Base-by-base conservation (phyloP, 257 asterid species). In the Fraxinus americana region DNA sequence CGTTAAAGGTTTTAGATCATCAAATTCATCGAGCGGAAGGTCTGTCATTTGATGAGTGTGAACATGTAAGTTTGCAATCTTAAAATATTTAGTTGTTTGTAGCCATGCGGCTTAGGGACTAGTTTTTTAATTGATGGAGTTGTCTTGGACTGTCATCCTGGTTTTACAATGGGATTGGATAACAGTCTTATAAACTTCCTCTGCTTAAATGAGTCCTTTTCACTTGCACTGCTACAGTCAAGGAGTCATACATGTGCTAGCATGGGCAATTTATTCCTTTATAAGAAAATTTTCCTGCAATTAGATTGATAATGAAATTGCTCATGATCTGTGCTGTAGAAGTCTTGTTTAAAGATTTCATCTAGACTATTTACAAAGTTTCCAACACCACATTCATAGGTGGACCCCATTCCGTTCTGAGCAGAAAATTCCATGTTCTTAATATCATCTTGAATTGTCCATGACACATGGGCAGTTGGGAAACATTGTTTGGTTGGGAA, bases 1-100 rank as follows among this genome's bases (percentile, higher is more conserved):
- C 85, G 48, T 85, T 96, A 72, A 89, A 86, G 83, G 92, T 93
- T 85, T 89, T 96, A 80, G 99, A 96, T 78, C 91, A 88, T 78
- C 99, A 96, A 83, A 90, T 96, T 83, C 99, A 92, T 81, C 94
- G 96, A 81, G 97, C 98, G 66, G 97, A 92, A 90, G 99, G 99
- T 78, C 90, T 93, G 63, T 92, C 98, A 63, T 86, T 96, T 83
- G 90, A 87, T 80, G 95, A 92, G 73, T 85, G 87, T 83, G 98
- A 91, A 77, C 90, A 85, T 66, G 99, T 96, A 92, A 92, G 94
- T 86, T 78, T 73, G 27, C 84, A 23, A 57, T 70, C 68, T 71
- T 32, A 39, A 13, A 78, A 67, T 78, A 67, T 80, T 77, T 57
- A 74, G 74, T 50, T 72, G 50, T 78, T 78, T 54, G 57, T 80